phyloP scores from a whole-genome alignment of 108 stramenopile genomes.

The Fistulifera solaris region DNA sequence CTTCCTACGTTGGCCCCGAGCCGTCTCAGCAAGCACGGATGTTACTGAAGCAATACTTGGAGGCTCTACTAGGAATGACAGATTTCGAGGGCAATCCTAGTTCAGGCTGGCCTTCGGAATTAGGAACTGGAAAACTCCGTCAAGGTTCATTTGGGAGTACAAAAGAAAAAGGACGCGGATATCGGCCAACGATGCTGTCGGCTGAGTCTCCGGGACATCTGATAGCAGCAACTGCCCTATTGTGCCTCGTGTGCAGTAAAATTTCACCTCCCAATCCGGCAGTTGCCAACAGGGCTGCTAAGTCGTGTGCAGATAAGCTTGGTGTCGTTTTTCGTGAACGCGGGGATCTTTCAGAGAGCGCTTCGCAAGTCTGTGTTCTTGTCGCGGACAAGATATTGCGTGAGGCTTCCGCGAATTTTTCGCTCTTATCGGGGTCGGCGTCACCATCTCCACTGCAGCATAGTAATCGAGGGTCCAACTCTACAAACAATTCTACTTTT shows the following conservation, averaged over 20 bases:
- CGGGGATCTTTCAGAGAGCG: slow-evolving; percentile 11
- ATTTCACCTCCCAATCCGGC: slow-evolving; percentile 52
- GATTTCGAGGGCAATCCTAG: slow-evolving; percentile 47
- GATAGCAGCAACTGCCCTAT: slow-evolving; percentile 56
- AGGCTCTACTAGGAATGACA: slow-evolving; percentile 60
- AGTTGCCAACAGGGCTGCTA: slow-evolving; percentile 70
- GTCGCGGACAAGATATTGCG: slow-evolving; percentile 57
- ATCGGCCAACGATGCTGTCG: slow-evolving; percentile 12
- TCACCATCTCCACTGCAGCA: slow-evolving; percentile 9
- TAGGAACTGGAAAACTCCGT: not conserved
- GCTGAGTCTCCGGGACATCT: slow-evolving; percentile 36
- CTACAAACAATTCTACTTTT: slow-evolving; percentile 2
- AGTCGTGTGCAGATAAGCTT: slow-evolving; percentile 50
- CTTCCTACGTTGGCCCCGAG: slow-evolving; percentile 75
- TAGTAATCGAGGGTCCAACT: slow-evolving; percentile 11
- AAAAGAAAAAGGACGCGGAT: not conserved
- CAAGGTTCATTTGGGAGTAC: not conserved
- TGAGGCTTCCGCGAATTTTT: slow-evolving; percentile 29
- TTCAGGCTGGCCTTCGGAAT: slow-evolving; percentile 43
- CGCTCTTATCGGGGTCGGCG: slow-evolving; percentile 2
- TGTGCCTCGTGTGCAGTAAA: slow-evolving; percentile 63
- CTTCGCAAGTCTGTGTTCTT: slow-evolving; percentile 47
- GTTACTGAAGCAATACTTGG: slow-evolving; percentile 67
- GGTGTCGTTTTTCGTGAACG: slow-evolving; percentile 35
- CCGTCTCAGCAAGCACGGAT: slow-evolving; percentile 39